A percentile compares a stretch with the other conserved stretches of the same genome.
These are phyloP conservation scores for Nigrospora oryzae DNA, from an alignment of 2,329 filamentous ascomycete species.

Conservation along the genomic window DNA sequence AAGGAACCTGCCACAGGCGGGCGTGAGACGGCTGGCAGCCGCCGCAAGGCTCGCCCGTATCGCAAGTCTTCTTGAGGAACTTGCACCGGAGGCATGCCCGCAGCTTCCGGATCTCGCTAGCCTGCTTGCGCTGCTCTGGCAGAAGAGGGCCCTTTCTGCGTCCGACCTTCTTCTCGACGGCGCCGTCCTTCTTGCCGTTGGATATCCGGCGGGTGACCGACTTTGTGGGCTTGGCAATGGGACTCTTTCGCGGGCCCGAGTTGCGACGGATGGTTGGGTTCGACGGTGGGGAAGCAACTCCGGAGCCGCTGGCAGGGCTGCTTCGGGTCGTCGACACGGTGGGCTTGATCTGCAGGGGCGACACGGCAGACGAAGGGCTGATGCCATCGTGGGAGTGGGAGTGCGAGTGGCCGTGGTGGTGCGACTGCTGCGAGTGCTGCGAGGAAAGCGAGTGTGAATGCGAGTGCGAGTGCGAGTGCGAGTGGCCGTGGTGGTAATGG, in stretches of 20 bases:
- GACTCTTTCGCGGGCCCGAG: conserved; percentile 66
- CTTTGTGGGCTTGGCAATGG: conserved; percentile 74
- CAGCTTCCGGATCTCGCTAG: conserved; percentile 92
- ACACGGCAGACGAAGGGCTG: conserved; percentile 59
- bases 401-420: conserved; percentile 13
- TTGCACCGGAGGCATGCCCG: conserved; percentile 92
- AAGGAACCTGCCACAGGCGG: conserved; percentile 93
- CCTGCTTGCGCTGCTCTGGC: conserved; percentile 91
- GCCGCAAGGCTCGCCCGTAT: conserved; percentile 92
- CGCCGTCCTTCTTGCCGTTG: conserved; percentile 69
- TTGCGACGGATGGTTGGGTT: conserved; percentile 55
- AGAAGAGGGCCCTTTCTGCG: conserved; percentile 81
- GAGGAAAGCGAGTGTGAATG: no score
- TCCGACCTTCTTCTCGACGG: conserved; percentile 83
- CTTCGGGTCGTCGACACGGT: conserved; percentile 50
- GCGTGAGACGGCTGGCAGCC: conserved; percentile 95
- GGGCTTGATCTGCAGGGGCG: conserved; percentile 62
- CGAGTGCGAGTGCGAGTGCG: no score
- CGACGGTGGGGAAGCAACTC: conserved; percentile 52
- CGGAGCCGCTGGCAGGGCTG: conserved; percentile 51
- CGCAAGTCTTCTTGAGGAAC: conserved; percentile 98
- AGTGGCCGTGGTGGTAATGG: conserved; percentile 25
- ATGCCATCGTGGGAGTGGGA: conserved; percentile 45
- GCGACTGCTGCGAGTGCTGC: no score
- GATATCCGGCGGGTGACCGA: conserved; percentile 73